Evolutionary conservation across 208 protist species (phyloP).

Genomic region (Strigomonas galati): DNA sequence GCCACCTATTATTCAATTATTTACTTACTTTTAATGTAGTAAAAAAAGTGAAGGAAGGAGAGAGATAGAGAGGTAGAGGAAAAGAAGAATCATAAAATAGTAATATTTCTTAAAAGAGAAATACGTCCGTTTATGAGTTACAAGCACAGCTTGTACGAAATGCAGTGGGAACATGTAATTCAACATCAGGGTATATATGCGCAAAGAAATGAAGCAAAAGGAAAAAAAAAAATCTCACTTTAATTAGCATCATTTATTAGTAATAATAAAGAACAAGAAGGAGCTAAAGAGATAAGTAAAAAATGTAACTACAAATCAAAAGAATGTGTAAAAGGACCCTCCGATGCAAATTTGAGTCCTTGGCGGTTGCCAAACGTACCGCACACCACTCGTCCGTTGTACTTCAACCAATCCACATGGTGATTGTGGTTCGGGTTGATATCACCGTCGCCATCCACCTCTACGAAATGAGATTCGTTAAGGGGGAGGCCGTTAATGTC

Average conservation of each 20-base stretch:
- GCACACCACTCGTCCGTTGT: conserved; percentile 51
- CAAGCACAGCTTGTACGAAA: no score
- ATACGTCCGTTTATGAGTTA: no score
- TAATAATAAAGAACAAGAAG: conserved; percentile 1
- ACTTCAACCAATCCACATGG: conserved; percentile 28
- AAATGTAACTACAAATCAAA: conserved; percentile 55
- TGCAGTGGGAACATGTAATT: no score
- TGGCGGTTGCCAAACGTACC: conserved; percentile 87
- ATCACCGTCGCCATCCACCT: not conserved
- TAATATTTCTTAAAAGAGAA: no score
- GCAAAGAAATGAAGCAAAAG: not conserved
- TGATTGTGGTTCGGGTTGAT: conserved; percentile 7
- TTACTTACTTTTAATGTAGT: no score
- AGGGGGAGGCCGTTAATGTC: conserved; percentile 51
- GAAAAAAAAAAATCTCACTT: conserved; percentile 9
- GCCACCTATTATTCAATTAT: no score
- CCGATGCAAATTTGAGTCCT: conserved; percentile 64
- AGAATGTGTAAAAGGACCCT: conserved; percentile 79
- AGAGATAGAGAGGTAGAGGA: not conserved
- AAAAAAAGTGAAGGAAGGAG: no score
- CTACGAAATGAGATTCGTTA: not conserved
- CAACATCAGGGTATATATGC: not conserved
- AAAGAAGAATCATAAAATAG: no score
- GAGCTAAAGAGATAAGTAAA: not conserved
- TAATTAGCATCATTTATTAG: no score